Base-by-base conservation (phyloP, 1,284 basidiomycete species). In the Veloporphyrellus conicus region DNA sequence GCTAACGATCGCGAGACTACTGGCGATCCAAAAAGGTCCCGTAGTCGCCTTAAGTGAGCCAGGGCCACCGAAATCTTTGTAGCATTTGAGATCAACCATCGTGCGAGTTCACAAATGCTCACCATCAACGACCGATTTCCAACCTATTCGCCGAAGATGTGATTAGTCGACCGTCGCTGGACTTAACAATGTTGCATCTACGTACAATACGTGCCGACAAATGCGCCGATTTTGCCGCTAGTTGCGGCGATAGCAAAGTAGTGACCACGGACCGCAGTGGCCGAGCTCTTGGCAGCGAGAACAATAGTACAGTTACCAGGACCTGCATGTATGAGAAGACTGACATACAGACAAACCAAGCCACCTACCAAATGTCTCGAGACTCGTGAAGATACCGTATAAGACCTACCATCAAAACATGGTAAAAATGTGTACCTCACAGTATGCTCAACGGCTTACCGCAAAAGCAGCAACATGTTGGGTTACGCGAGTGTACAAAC, bases 361-460 rank as follows among this genome's bases (percentile, higher is more conserved):
- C 60, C 22, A 38, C 51, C 36, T 45, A 74, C 82, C 82, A 40
- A 90, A 67, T 68, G 92, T 90, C 41, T 91, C 92, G 52, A 90
- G 87, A 55, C 79, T 83, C 48, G 95, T 65, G 79, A 95, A 97
- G 45, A 96, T 81, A 9, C 93, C 93, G 59, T 95, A 95, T 10
- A 95, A 71, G 38, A 93, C 78, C 70, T 81, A 45, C 32, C 16
- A 25, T 4, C 8, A 25, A 19, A 41, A 41, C 37, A 22, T 7
- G 33, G 27, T 28, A 20, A 25, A 25, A 15, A 12, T 25, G 28
- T 36, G 16, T n/a, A 14, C 6, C 4, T 19, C 36, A 18, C 39
- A 11, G 33, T 27, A 5, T 2, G 15, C 22, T 31, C n/a, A 15
- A 34, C 15, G 33, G 61, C 72, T 55, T 54, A 83, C 84, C 33